Base-by-base conservation (phyloP, 441 rosid genomes). In the Euphorbia celastroides region DNA sequence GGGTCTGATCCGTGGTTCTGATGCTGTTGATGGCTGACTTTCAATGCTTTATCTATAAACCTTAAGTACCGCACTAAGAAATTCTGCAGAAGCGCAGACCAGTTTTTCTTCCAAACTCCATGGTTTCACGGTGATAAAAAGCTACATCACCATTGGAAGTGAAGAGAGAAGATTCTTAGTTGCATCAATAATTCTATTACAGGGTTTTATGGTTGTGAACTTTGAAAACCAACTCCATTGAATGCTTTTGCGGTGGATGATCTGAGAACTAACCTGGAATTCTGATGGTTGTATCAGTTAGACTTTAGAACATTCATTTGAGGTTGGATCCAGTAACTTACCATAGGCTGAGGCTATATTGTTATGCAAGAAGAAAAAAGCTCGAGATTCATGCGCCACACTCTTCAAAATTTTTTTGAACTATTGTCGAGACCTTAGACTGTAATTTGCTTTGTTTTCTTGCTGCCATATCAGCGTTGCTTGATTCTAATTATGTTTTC, bases 401-500 rank as follows among this genome's bases (percentile, higher is more conserved):
- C 12, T 23, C 19, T 65, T 10, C 20, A 25, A n/a, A n/a, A 30
- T 26, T 56, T 60, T 36, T n/a, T 60, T 30, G 65, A 20, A 48
- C 60, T 63, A 64, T 67, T 41, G 28, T 36, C 9, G 3, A 23
- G 41, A 50, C 9, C 48, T 28, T 17, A 14, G 28, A 50, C 46
- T 17, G n/a, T 44, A 30, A 31, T 69, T 10, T 26, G 9, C 30
- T 57, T 59, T 65, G 42, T n/a, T 42, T 50, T 41, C n/a, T 60
- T 72, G 7, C 46, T 13, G 1, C 41, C 28, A 41, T 57, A 66
- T 64, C 62, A 57, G 28, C 70, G 57, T 17, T 70, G 62, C 30
- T 30, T n/a, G 55, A 60, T 65, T 72, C 69, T 77, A 69, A 77
- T 67, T 60, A 34, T 51, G 17, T 30, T 30, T 34, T 30, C 60